Evolutionary conservation across 23 red algal genomes (phyloP).

Genomic region (Cyanidium caldarium): DNA sequence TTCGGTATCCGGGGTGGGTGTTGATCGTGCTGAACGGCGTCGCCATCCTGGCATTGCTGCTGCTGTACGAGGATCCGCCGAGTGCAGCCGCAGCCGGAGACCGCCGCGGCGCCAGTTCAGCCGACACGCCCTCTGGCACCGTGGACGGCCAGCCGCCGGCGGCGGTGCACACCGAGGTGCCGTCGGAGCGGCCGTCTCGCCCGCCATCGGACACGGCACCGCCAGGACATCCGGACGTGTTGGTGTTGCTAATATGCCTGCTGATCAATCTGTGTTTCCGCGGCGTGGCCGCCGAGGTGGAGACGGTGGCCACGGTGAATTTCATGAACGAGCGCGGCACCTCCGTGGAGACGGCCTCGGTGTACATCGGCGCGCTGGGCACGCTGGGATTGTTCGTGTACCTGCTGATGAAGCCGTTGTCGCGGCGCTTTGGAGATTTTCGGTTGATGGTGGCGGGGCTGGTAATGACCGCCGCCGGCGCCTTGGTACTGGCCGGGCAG

Average conservation of each 20-base stretch:
- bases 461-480: constrained; percentile 23
- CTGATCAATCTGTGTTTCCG: constrained; percentile 79
- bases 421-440: constrained; percentile 34
- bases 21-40: constrained; percentile 27
- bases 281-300: constrained; percentile 63
- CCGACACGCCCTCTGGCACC: background rate
- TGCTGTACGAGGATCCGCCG: constrained; percentile 54
- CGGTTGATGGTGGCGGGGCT: constrained; percentile 40
- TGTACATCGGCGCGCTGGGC: constrained; percentile 43
- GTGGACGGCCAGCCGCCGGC: background rate
- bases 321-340: constrained; percentile 41
- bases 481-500: background rate
- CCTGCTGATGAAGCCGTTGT: constrained; percentile 50
- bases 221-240: background rate
- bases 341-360: constrained; percentile 21
- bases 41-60: constrained; percentile 12
- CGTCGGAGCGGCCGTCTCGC: no score
- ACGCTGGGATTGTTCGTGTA: constrained; percentile 60
- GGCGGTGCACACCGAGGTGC: background rate
- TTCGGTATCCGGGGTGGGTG: constrained; percentile 57
- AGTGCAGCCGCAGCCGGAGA: background rate
- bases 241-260: constrained; percentile 46
- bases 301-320: constrained; percentile 63
- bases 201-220: no score
- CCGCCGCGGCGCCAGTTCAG: background rate